Evolutionary conservation across 2,329 filamentous ascomycete species (phyloP), one percentile per base, ranked within the genome.

Genomic region (Kalaharituber pfeilii): DNA sequence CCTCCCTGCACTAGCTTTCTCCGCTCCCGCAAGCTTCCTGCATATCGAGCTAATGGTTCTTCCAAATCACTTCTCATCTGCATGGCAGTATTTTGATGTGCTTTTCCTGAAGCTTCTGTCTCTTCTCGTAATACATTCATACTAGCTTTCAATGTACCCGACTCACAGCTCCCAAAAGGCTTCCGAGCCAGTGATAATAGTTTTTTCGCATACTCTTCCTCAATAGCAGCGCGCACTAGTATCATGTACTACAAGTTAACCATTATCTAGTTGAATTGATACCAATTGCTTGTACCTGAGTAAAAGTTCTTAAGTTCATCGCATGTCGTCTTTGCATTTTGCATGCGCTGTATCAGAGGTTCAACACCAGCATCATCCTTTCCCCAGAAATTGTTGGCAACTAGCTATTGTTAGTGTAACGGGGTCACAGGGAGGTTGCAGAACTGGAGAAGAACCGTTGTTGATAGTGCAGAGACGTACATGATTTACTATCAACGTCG

Each of bases 341-440:
- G 82, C 86, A 98, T 94, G 66, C 91, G 89, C 68, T 89, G 86
- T 27, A 98, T 76, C 65, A 98, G 78, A 56, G 91, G 93, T 47
- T 76, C 76, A 65, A 98, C 88, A 67, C 91, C 93, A 51, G 89
- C 91, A 74, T 98, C 91, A 68, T 96, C 89, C 74, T 94, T 96
- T 60, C 91, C 91, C 91, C 91, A 98, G 70, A 98, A 98, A 69
- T 98, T 98, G 73, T 98, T 98, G 65, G 91, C 89, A 72, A 98
- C 88, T 88, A n/a, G n/a, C n/a, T n/a, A n/a, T n/a, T n/a, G n/a
- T n/a, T n/a, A n/a, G n/a, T n/a, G n/a, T n/a, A n/a, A n/a, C n/a
- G n/a, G n/a, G n/a, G n/a, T n/a, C n/a, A n/a, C n/a, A n/a, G n/a
- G n/a, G n/a, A n/a, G n/a, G n/a, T n/a, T n/a, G n/a, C n/a, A n/a